Evolutionary conservation across 2,329 filamentous ascomycete genomes (phyloP).

Genomic region (Fusarium lateritium): DNA sequence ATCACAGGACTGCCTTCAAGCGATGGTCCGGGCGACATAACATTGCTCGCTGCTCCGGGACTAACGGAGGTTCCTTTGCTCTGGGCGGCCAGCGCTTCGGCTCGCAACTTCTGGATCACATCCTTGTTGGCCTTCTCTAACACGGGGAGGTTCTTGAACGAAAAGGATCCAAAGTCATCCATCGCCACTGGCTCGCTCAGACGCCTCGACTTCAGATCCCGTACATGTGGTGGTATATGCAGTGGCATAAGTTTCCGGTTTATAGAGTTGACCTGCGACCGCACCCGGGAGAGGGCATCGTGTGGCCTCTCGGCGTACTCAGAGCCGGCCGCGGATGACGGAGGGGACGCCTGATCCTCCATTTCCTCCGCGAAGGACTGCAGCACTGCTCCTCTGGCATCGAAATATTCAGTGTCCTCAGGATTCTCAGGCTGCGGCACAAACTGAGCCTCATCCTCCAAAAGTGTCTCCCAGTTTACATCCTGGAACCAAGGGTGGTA

Average conservation of each 20-base stretch:
- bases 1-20: slow-evolving; percentile 90
- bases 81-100: slow-evolving; percentile 84
- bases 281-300: slow-evolving; percentile 91
- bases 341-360: slow-evolving; percentile 87
- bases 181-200: slow-evolving; percentile 90
- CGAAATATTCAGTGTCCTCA: slow-evolving; percentile 98
- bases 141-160: slow-evolving; percentile 97
- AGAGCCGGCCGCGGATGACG: slow-evolving; percentile 75
- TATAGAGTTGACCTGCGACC: slow-evolving; percentile 86
- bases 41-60: slow-evolving; percentile 58
- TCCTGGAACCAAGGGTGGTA: slow-evolving; percentile 90
- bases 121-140: slow-evolving; percentile 99
- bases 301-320: slow-evolving; percentile 93
- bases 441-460: slow-evolving; percentile 97
- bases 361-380: slow-evolving; percentile 95
- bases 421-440: slow-evolving; percentile 93
- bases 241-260: slow-evolving; percentile 95
- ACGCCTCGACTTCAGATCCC: slow-evolving; percentile 88
- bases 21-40: slow-evolving; percentile 74
- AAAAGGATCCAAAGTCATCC: slow-evolving; percentile 96
- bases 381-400: slow-evolving; percentile 89
- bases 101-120: slow-evolving; percentile 94
- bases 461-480: slow-evolving; percentile 88
- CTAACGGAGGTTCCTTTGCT: slow-evolving; percentile 66
- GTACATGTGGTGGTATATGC: slow-evolving; percentile 95